phyloP scores from a whole-genome alignment of 352 stramenopile species.

The Globisporangium recalcitrans region DNA sequence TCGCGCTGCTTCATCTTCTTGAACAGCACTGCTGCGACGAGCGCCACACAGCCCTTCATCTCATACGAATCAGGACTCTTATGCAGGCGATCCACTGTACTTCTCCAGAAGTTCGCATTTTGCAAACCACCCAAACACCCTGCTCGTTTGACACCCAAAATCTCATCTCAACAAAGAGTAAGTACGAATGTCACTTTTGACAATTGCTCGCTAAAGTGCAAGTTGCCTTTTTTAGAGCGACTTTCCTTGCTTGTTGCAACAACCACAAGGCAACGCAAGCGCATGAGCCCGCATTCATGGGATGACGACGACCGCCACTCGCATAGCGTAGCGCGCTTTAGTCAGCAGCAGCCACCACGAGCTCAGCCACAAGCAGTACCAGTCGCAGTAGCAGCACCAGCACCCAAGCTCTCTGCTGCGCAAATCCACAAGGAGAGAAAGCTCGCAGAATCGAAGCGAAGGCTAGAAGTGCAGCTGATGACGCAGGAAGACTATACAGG shows the following conservation, averaged over 20 bases:
- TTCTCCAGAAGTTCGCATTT: not conserved
- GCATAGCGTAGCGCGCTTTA: too few species aligned
- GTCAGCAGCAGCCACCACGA: too few species aligned
- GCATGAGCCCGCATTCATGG: too few species aligned
- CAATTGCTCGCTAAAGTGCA: not conserved
- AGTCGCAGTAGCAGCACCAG: not conserved
- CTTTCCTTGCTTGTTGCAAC: too few species aligned
- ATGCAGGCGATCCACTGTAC: not conserved
- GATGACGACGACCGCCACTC: too few species aligned
- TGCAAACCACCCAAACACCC: not conserved
- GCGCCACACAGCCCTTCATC: constrained; percentile 4
- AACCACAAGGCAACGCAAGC: too few species aligned
- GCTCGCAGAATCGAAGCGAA: constrained; percentile 38
- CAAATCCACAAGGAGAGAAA: constrained; percentile 64
- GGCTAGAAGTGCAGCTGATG: constrained; percentile 46
- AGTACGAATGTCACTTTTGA: not conserved
- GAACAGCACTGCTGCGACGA: constrained; percentile 5
- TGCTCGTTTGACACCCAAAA: not conserved
- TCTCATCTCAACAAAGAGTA: not conserved
- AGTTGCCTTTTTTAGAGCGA: not conserved
- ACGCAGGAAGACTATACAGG: constrained; percentile 53
- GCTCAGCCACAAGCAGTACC: not conserved
- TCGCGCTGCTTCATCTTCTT: constrained; percentile 17
- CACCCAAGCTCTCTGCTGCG: constrained; percentile 42
- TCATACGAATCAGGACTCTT: too few species aligned